Conservation (phyloP, 208 protist species). For the Phytomonas francai region DNA sequence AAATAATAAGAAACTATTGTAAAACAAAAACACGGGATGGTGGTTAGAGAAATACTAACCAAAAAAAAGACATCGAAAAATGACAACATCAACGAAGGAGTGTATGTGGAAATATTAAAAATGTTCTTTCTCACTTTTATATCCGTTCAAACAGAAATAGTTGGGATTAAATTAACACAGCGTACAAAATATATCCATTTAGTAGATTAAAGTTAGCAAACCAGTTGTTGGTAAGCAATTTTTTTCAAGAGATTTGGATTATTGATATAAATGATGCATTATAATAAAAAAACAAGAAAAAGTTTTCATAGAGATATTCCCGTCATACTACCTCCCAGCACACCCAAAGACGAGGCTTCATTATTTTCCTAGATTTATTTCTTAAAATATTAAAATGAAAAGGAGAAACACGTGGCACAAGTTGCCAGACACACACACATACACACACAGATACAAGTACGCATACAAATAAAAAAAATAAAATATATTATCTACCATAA, state of each 20-base stretch:
- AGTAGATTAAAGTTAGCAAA: conserved; percentile 2
- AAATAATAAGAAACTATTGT: conserved; percentile 4
- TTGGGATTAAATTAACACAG: conserved; percentile 1
- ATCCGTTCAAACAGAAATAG: conserved; percentile 2
- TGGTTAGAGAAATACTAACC: conserved; percentile 6
- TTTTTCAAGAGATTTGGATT: conserved; percentile 1
- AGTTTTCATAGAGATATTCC: not conserved
- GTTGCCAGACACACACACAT: not conserved
- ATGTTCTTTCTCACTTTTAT: not conserved
- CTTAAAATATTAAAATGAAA: conserved; percentile 6
- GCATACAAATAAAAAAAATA: conserved; percentile 9
- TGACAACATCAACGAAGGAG: not conserved
- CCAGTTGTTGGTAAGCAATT: not conserved
- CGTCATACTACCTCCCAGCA: not conserved
- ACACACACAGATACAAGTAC: not conserved
- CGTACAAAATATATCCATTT: not conserved
- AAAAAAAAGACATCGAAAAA: conserved; percentile 3
- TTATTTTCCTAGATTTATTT: not conserved
- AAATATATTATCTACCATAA: not conserved
- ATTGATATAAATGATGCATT: not conserved
- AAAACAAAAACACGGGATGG: conserved; percentile 8
- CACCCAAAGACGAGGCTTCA: not conserved
- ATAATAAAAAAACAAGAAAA: conserved; percentile 9
- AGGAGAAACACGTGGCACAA: not conserved
- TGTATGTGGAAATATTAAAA: too few relatives aligned